phyloP scores from a whole-genome alignment of 202 grass and related monocot genomes.

The Cymbopogon flexuosus region DNA sequence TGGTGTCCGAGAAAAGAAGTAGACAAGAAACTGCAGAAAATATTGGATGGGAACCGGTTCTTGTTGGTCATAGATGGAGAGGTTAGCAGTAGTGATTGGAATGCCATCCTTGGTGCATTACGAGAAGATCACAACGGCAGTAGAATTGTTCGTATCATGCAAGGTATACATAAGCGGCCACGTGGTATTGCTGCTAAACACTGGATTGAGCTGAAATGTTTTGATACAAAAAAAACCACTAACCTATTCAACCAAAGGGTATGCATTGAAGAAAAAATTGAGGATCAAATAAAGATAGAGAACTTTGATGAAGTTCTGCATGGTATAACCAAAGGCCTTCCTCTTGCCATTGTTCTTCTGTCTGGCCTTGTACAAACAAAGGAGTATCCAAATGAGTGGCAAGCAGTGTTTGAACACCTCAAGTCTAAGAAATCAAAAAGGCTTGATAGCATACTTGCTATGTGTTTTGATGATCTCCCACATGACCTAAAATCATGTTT shows the following conservation, averaged over 20 bases:
- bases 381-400: conserved; percentile 29
- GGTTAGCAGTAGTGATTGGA: not conserved
- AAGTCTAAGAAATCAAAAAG: not conserved
- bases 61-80: not conserved
- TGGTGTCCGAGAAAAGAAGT: not conserved
- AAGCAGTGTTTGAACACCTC: conserved; percentile 9
- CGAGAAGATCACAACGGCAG: not conserved
- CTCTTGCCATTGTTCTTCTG: not conserved
- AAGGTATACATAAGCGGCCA: not conserved
- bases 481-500: conserved; percentile 41
- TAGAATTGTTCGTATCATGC: not conserved
- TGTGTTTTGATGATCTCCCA: conserved; percentile 44
- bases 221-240: not conserved
- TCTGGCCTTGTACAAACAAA: conserved; percentile 35
- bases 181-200: no score
- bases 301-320: not conserved
- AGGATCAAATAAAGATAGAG: not conserved
- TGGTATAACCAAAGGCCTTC: not conserved
- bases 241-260: not conserved
- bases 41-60: not conserved
- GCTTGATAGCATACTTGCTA: not conserved
- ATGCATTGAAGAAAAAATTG: not conserved
- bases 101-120: not conserved
- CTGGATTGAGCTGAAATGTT: not conserved
- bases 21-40: not conserved